Conservation (phyloP, 2,329 filamentous ascomycete genomes). For the Dactylellina leptospora region DNA sequence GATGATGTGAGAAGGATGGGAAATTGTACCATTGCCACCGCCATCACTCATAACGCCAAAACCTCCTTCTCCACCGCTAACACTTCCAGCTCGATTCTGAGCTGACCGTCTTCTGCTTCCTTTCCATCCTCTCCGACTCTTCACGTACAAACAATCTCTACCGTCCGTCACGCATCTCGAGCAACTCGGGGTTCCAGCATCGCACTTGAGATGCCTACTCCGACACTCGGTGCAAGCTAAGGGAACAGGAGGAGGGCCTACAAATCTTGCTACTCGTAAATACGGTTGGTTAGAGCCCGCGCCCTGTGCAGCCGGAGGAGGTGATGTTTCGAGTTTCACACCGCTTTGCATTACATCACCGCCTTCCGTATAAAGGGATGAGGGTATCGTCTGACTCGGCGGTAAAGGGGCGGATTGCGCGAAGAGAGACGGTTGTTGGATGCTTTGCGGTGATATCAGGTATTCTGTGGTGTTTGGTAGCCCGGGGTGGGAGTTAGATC, state of each 20-base stretch:
- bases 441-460: constrained; percentile 48
- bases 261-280: constrained; percentile 57
- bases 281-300: constrained; percentile 51
- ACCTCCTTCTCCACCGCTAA: constrained; percentile 50
- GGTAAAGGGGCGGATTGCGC: constrained; percentile 40
- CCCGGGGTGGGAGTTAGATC: constrained; percentile 51
- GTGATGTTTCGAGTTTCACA: constrained; percentile 50
- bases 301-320: constrained; percentile 27
- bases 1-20: constrained; percentile 45
- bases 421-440: constrained; percentile 45
- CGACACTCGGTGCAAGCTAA: constrained; percentile 66
- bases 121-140: constrained; percentile 65
- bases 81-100: constrained; percentile 44
- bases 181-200: constrained; percentile 64
- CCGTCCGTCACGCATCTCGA: constrained; percentile 62
- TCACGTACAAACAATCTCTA: constrained; percentile 65
- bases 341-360: constrained; percentile 51
- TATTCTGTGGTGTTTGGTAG: constrained; percentile 49
- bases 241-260: constrained; percentile 57
- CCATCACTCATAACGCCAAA: constrained; percentile 51
- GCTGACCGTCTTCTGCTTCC: constrained; percentile 59
- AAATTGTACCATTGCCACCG: constrained; percentile 51
- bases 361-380: constrained; percentile 47
- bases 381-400: constrained; percentile 47
- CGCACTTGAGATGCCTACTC: constrained; percentile 66